Conservation (phyloP, 805 yeast genomes). For the Clavispora phyllophila region DNA sequence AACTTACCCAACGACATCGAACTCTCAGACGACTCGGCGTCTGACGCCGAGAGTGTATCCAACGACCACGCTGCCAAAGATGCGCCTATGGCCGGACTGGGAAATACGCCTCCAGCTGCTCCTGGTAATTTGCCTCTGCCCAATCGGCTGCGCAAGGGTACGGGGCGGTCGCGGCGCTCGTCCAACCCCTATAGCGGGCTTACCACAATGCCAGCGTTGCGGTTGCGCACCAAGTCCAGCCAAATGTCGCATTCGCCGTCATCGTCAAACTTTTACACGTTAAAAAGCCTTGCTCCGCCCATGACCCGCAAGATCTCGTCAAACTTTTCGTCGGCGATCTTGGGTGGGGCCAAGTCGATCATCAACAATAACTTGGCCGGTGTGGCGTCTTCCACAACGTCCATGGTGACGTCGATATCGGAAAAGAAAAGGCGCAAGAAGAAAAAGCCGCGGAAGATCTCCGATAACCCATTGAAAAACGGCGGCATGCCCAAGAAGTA, state of each 20-base stretch:
- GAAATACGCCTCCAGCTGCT: neutral
- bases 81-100: no score
- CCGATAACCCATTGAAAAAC: conserved; percentile 39
- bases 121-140: neutral
- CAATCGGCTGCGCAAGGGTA: neutral
- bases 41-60: conserved; percentile 33
- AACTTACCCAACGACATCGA: conserved; percentile 45
- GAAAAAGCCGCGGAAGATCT: conserved; percentile 25
- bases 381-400: conserved; percentile 28
- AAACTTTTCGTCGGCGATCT: conserved; percentile 27
- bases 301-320: conserved; percentile 24
- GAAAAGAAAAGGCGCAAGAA: conserved; percentile 18
- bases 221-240: neutral
- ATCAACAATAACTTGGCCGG: conserved; percentile 24
- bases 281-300: conserved; percentile 16
- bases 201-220: neutral
- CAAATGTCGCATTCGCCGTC: conserved; percentile 15
- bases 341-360: conserved; percentile 36
- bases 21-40: conserved; percentile 42
- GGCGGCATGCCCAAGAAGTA: conserved; percentile 69
- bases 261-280: conserved; percentile 22
- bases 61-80: no score
- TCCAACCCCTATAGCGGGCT: neutral
- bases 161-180: neutral
- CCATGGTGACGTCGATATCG: conserved; percentile 17